A percentile compares a stretch with the other conserved stretches of the same genome.
Evolutionary conservation across 805 yeast genomes (phyloP).

Genomic region (Candida suzukii): DNA sequence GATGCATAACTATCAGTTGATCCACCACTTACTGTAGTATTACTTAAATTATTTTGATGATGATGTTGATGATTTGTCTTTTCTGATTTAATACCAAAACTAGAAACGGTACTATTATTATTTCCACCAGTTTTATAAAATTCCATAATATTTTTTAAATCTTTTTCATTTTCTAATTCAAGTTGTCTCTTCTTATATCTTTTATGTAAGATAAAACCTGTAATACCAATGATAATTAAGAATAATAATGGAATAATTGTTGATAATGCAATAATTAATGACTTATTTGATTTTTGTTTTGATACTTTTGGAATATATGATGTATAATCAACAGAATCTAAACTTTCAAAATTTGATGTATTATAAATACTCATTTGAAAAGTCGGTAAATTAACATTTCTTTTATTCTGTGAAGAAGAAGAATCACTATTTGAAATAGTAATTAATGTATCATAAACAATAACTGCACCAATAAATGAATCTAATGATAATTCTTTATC

Average conservation of each 20-base stretch:
- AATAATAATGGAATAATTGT: conserved; percentile 36
- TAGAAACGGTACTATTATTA: conserved; percentile 4
- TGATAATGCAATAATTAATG: conserved; percentile 38
- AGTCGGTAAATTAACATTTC: not conserved
- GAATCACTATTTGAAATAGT: conserved; percentile 24
- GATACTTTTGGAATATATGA: conserved; percentile 8
- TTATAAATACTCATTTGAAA: conserved; percentile 37
- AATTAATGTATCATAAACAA: conserved; percentile 43
- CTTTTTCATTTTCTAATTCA: conserved; percentile 21
- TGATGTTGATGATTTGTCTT: conserved; percentile 1
- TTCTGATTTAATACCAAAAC: conserved; percentile 1
- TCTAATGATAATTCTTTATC: conserved; percentile 19
- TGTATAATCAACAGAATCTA: conserved; percentile 26
- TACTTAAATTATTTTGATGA: not conserved
- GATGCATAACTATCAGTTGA: too few species aligned
- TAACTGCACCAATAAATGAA: conserved; percentile 39
- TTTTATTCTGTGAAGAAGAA: conserved; percentile 4
- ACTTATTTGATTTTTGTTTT: conserved; percentile 12
- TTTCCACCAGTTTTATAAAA: conserved; percentile 17
- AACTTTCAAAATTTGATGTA: conserved; percentile 26
- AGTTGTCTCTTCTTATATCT: conserved; percentile 18
- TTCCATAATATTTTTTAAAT: conserved; percentile 24
- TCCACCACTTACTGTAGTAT: conserved; percentile 8
- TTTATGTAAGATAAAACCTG: conserved; percentile 21
- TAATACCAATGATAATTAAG: conserved; percentile 26